Conservation (phyloP, 2,329 filamentous ascomycete genomes). For the Xylariaceae sp. region DNA sequence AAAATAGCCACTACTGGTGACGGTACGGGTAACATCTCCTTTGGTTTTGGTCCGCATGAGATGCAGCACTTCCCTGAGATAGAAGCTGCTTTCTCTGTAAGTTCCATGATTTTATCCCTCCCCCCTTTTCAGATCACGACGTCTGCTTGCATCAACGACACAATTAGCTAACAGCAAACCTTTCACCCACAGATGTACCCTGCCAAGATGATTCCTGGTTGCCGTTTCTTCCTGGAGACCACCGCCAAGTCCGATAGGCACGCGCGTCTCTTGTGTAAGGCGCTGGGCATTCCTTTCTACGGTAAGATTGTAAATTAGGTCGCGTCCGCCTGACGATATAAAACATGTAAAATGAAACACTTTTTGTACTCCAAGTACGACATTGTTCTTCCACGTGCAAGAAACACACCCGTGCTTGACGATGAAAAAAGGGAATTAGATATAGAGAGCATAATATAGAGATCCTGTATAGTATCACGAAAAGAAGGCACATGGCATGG, state of each 20-base stretch:
- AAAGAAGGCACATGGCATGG: not conserved
- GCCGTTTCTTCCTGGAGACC: constrained; percentile 77
- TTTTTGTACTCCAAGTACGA: not conserved
- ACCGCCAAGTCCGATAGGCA: constrained; percentile 81
- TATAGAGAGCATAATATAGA: constrained; percentile 24
- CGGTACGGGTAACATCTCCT: constrained; percentile 77
- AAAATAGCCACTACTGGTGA: constrained; percentile 63
- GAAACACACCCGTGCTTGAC: not conserved
- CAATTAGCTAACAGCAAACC: constrained; percentile 4
- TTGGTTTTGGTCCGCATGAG: constrained; percentile 70
- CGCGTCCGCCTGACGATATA: not conserved
- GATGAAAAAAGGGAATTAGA: not conserved
- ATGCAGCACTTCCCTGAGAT: constrained; percentile 88
- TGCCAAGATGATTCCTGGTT: constrained; percentile 73
- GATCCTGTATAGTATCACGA: constrained; percentile 23
- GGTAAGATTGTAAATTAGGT: constrained; percentile 55
- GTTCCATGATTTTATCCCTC: constrained; percentile 33
- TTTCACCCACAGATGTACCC: constrained; percentile 48
- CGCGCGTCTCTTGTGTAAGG: constrained; percentile 67
- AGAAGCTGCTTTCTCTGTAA: constrained; percentile 89
- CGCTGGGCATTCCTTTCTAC: constrained; percentile 74
- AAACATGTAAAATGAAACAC: not conserved
- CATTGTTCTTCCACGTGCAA: not conserved
- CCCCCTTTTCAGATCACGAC: not conserved
- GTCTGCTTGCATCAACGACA: not conserved